phyloP scores from a whole-genome alignment of 495 filamentous ascomycete species.

The Cudoniella acicularis region DNA sequence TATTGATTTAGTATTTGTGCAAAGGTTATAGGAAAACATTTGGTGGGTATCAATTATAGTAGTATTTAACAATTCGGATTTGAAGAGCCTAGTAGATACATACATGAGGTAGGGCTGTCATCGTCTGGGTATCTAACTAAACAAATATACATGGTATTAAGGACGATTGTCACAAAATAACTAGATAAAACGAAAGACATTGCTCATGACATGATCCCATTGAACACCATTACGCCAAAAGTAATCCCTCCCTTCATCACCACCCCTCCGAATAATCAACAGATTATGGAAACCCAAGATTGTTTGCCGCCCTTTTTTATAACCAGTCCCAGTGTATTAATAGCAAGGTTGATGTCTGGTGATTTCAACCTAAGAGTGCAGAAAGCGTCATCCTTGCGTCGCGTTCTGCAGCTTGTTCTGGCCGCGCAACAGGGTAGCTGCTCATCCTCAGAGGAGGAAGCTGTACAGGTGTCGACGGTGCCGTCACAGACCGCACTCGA shows the following conservation, averaged over 20 bases:
- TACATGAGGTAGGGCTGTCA: not conserved
- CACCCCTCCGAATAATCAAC: not conserved
- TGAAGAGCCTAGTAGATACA: constrained; percentile 3
- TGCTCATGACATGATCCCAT: constrained; percentile 11
- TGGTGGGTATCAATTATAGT: not conserved
- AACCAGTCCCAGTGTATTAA: not conserved
- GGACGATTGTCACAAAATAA: constrained; percentile 9
- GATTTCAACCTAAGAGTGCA: constrained; percentile 15
- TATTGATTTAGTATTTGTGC: too few species aligned
- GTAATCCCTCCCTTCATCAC: not conserved
- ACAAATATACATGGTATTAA: constrained; percentile 22
- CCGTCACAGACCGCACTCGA: constrained; percentile 14
- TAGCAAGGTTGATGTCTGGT: not conserved
- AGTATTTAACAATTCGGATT: not conserved
- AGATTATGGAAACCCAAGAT: not conserved
- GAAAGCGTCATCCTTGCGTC: constrained; percentile 27
- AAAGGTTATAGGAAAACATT: too few species aligned
- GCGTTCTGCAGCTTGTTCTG: constrained; percentile 11
- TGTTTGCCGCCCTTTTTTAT: not conserved
- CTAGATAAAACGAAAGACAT: constrained; percentile 15
- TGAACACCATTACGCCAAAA: not conserved
- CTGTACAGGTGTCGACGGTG: constrained; percentile 21
- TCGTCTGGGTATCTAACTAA: constrained; percentile 21
- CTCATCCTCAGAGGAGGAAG: constrained; percentile 22
- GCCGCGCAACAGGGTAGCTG: not conserved